Evolutionary conservation across 768 basidiomycete genomes (phyloP).

Genomic region (Macrolepiota dolichaula): DNA sequence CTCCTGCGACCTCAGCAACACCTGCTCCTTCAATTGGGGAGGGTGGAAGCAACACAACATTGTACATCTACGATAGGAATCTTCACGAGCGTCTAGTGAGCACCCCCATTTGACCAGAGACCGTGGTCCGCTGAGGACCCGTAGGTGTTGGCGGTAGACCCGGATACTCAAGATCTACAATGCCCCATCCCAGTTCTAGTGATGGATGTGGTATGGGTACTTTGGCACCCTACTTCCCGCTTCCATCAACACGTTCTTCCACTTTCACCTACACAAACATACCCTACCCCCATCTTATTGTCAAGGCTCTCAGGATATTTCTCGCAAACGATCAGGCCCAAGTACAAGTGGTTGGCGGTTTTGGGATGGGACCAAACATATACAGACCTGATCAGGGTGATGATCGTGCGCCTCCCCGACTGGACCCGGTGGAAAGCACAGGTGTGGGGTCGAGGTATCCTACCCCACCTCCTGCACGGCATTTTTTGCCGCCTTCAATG

Average conservation of each 20-base stretch:
- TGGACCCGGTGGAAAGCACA: conserved; percentile 25
- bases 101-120: neutral
- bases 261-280: neutral
- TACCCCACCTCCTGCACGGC: conserved; percentile 19
- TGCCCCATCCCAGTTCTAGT: neutral
- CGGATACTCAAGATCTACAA: conserved; percentile 2
- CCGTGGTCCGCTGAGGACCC: neutral
- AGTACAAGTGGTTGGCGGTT: conserved; percentile 1
- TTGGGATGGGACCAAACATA: conserved; percentile 16
- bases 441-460: conserved; percentile 12
- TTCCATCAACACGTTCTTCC: neutral
- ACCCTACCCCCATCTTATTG: conserved; percentile 2
- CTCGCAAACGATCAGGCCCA: conserved; percentile 30
- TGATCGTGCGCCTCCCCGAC: conserved; percentile 14
- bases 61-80: neutral
- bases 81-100: neutral
- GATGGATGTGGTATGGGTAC: neutral
- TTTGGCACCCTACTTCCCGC: neutral
- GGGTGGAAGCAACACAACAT: neutral
- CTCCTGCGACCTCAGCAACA: neutral
- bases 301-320: conserved; percentile 19
- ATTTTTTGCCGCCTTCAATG: conserved; percentile 30
- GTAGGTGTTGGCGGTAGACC: neutral
- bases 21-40: neutral
- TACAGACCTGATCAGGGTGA: conserved; percentile 41